phyloP scores from a whole-genome alignment of 2,329 filamentous ascomycete species.

The Clarireedia sp. region DNA sequence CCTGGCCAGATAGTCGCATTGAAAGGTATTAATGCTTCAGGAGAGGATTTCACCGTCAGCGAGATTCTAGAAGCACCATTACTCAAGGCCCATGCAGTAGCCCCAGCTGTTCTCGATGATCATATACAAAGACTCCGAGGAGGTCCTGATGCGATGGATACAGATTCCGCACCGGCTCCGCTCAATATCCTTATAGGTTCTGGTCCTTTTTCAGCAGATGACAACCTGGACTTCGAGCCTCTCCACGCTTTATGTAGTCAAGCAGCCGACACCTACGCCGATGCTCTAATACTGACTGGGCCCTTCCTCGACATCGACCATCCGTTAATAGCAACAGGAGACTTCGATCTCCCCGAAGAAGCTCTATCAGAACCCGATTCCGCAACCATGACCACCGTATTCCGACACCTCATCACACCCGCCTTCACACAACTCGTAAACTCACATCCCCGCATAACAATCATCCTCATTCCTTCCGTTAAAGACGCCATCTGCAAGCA shows the following conservation, averaged over 20 bases:
- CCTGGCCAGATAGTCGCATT: constrained; percentile 90
- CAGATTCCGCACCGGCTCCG: constrained; percentile 52
- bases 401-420: constrained; percentile 70
- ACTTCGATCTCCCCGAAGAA: constrained; percentile 67
- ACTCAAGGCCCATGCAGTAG: constrained; percentile 65
- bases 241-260: constrained; percentile 72
- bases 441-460: constrained; percentile 68
- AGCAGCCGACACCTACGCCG: constrained; percentile 66
- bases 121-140: constrained; percentile 63
- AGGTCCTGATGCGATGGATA: constrained; percentile 54
- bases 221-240: constrained; percentile 85
- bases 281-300: constrained; percentile 71
- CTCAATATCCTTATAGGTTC: constrained; percentile 71
- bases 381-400: constrained; percentile 73
- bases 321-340: constrained; percentile 72
- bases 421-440: constrained; percentile 63
- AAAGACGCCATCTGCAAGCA: constrained; percentile 76
- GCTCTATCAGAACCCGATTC: constrained; percentile 64
- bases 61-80: constrained; percentile 70
- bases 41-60: constrained; percentile 71
- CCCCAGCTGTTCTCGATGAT: constrained; percentile 53
- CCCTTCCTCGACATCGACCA: constrained; percentile 92
- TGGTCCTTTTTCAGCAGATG: constrained; percentile 87
- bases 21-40: constrained; percentile 78
- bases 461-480: constrained; percentile 75